Evolutionary conservation across 495 filamentous ascomycete genomes (phyloP).

Genomic region (Penicillium roqueforti): DNA sequence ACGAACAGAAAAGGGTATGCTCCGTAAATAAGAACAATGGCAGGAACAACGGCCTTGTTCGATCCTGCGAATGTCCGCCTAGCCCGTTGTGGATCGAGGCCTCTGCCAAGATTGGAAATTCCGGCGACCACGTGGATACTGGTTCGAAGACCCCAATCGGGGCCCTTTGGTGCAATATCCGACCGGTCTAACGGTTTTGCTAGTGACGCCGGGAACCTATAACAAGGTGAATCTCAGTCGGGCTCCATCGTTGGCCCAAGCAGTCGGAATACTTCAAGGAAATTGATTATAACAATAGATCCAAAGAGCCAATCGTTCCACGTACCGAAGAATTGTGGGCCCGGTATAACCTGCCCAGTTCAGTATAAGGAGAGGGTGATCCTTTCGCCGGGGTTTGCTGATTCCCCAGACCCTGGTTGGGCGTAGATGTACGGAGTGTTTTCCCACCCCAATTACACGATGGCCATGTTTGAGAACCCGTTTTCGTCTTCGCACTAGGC

Average conservation of each 20-base stretch:
- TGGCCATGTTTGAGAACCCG: background rate
- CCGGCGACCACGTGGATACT: background rate
- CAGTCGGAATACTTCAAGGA: background rate
- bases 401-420: background rate
- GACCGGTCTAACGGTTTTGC: background rate
- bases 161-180: background rate
- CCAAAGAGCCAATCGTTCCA: background rate
- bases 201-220: background rate
- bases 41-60: background rate
- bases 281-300: background rate
- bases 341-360: background rate
- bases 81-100: too few species aligned
- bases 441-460: background rate
- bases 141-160: background rate
- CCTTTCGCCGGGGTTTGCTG: background rate
- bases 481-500: conserved; percentile 20
- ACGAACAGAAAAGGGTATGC: background rate
- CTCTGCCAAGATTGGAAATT: too few species aligned
- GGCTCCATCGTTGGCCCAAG: background rate
- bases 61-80: background rate
- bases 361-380: background rate
- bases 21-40: background rate
- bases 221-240: background rate
- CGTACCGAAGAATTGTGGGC: background rate
- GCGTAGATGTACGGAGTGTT: background rate